Conservation (phyloP, 306 rosid genomes). For the Vachellia pachyceras region DNA sequence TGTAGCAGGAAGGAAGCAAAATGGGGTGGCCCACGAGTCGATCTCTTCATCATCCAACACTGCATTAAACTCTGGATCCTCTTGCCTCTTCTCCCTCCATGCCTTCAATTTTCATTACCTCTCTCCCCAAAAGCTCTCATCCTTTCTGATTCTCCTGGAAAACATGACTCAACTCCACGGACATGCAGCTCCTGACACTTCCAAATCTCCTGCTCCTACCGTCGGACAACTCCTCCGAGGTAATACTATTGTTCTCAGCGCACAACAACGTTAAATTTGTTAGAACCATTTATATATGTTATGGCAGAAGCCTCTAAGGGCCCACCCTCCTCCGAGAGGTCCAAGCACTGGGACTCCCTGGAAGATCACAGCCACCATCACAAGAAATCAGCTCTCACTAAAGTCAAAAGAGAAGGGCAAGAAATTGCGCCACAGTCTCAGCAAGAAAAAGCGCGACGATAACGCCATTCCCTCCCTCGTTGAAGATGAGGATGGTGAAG, state of each 20-base stretch:
- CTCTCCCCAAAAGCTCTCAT: conserved; percentile 22
- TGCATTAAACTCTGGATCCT: conserved; percentile 46
- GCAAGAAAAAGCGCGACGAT: conserved; percentile 75
- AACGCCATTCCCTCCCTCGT: conserved; percentile 49
- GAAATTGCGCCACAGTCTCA: conserved; percentile 73
- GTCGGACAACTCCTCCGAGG: conserved; percentile 80
- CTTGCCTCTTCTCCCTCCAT: conserved; percentile 38
- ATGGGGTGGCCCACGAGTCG: conserved; percentile 33
- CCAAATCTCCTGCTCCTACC: conserved; percentile 41
- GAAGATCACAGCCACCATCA: conserved; percentile 70
- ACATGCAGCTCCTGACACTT: conserved; percentile 42
- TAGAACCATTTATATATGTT: background rate
- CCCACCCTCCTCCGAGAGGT: conserved; percentile 36
- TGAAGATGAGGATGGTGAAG: too few species aligned
- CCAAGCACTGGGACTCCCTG: conserved; percentile 55
- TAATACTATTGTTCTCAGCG: conserved; percentile 15
- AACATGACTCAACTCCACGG: conserved; percentile 69
- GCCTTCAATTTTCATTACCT: conserved; percentile 14
- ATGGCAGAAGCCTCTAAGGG: conserved; percentile 48
- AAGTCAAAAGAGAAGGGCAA: conserved; percentile 92
- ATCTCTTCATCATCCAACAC: too few species aligned
- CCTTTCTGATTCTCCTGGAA: background rate
- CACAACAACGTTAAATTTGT: background rate
- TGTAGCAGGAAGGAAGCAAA: conserved; percentile 31
- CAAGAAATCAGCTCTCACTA: conserved; percentile 86